These are phyloP conservation scores for Spongospora subterranea DNA, from an alignment of 208 protist genomes.

Conservation along the genomic window DNA sequence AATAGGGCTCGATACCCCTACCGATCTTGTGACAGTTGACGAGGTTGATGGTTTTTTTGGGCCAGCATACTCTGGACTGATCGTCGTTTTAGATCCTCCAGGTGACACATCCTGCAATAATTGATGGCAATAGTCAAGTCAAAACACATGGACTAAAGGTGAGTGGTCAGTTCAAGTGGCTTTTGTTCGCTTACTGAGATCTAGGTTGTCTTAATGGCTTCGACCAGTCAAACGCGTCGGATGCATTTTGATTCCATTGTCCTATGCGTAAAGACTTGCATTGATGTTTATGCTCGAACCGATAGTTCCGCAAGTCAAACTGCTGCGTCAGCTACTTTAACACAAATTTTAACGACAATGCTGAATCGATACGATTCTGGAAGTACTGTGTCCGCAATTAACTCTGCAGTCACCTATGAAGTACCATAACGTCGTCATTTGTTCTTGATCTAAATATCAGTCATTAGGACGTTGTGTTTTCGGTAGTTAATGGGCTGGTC, in stretches of 20 bases:
- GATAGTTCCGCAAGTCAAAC: conserved; percentile 15
- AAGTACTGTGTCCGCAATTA: not conserved
- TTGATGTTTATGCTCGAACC: conserved; percentile 32
- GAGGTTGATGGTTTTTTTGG: not conserved
- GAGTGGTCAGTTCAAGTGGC: not conserved
- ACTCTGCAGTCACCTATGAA: not conserved
- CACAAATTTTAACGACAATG: conserved; percentile 41
- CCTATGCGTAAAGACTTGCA: conserved; percentile 9
- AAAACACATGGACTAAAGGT: conserved; percentile 46
- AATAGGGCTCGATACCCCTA: conserved; percentile 1
- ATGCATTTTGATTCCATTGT: conserved; percentile 41
- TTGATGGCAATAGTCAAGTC: not conserved
- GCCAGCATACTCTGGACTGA: not conserved
- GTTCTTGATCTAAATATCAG: not conserved
- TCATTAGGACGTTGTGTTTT: not conserved
- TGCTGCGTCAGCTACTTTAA: conserved; percentile 14
- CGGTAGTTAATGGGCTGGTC: not conserved
- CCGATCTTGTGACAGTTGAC: conserved; percentile 23
- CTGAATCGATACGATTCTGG: not conserved
- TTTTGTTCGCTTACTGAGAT: not conserved
- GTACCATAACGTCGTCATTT: not conserved
- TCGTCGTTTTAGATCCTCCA: conserved; percentile 17
- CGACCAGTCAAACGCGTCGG: not conserved
- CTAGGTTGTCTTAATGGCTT: conserved; percentile 11
- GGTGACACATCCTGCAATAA: conserved; percentile 15